These are phyloP conservation scores for Mucor irregularis DNA, from an alignment of 371 early-diverging fungal species.

Conservation along the genomic window DNA sequence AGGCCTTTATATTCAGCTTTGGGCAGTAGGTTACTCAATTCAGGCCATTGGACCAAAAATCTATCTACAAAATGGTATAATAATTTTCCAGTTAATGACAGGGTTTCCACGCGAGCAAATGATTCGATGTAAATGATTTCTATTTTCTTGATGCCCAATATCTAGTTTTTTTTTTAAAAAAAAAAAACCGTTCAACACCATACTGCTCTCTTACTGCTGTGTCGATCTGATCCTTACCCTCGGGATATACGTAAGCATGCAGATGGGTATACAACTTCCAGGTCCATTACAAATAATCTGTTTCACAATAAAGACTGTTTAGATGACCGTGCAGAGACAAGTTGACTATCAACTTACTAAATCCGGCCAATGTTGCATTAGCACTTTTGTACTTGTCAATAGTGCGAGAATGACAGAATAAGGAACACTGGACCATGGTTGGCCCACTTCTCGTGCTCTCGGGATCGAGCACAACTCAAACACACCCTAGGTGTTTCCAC, in stretches of 20 bases:
- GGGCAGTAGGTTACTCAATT: slow-evolving; percentile 53
- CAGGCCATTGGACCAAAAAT: slow-evolving; percentile 93
- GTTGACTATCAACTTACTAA: slow-evolving; percentile 49
- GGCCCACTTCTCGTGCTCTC: slow-evolving; percentile 72
- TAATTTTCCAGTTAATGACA: slow-evolving; percentile 87
- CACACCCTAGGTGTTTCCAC: slow-evolving; percentile 5
- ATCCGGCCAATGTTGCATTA: slow-evolving; percentile 51
- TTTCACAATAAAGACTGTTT: too few species aligned
- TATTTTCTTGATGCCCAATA: slow-evolving; percentile 60
- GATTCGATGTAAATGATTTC: slow-evolving; percentile 87
- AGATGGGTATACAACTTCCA: slow-evolving; percentile 89
- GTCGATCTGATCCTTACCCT: slow-evolving; percentile 45
- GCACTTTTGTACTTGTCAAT: slow-evolving; percentile 32
- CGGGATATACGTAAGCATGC: slow-evolving; percentile 59
- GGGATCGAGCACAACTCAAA: slow-evolving; percentile 58
- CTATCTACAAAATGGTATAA: slow-evolving; percentile 78
- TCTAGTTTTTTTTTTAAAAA: slow-evolving; percentile 18
- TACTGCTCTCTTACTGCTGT: neutral
- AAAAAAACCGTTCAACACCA: neutral
- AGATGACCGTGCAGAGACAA: too few species aligned
- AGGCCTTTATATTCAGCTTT: slow-evolving; percentile 72
- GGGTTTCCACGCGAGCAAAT: slow-evolving; percentile 80
- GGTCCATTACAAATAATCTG: slow-evolving; percentile 92
- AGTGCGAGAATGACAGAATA: slow-evolving; percentile 51
- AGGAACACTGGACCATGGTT: slow-evolving; percentile 65